Evolutionary conservation across 2,329 filamentous ascomycete genomes (phyloP).

Genomic region (Fusarium tanahbumbuense): DNA sequence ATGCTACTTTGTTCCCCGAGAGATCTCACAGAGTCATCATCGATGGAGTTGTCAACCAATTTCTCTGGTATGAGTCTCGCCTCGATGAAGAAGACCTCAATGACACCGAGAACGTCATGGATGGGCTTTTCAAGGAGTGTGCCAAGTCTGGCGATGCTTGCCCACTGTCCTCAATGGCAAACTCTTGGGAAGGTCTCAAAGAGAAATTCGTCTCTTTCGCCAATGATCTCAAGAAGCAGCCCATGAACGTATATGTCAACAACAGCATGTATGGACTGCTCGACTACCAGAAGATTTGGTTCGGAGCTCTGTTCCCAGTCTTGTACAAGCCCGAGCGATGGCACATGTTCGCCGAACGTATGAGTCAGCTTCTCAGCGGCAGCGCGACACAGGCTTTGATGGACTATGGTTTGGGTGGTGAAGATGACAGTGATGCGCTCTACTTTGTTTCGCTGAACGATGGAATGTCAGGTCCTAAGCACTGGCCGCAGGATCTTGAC

Average conservation of each 20-base stretch:
- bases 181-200: conserved; percentile 51
- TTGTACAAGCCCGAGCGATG: conserved; percentile 55
- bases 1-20: conserved; percentile 54
- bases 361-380: conserved; percentile 53
- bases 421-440: conserved; percentile 42
- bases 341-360: conserved; percentile 51
- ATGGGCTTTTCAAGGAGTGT: conserved; percentile 52
- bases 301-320: conserved; percentile 53
- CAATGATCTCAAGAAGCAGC: conserved; percentile 51
- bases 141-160: conserved; percentile 59
- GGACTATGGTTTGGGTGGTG: conserved; percentile 46
- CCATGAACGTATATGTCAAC: conserved; percentile 58
- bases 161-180: conserved; percentile 53
- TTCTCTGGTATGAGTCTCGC: conserved; percentile 49
- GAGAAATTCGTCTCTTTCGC: conserved; percentile 50
- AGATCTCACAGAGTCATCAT: conserved; percentile 51
- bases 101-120: conserved; percentile 48
- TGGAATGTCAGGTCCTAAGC: conserved; percentile 31
- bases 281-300: conserved; percentile 52
- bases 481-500: conserved; percentile 51
- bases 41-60: conserved; percentile 51
- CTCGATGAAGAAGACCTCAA: conserved; percentile 44
- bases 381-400: conserved; percentile 55
- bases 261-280: conserved; percentile 54
- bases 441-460: conserved; percentile 48